phyloP scores from a whole-genome alignment of 495 filamentous ascomycete genomes.

The Amniculicola lignicola region DNA sequence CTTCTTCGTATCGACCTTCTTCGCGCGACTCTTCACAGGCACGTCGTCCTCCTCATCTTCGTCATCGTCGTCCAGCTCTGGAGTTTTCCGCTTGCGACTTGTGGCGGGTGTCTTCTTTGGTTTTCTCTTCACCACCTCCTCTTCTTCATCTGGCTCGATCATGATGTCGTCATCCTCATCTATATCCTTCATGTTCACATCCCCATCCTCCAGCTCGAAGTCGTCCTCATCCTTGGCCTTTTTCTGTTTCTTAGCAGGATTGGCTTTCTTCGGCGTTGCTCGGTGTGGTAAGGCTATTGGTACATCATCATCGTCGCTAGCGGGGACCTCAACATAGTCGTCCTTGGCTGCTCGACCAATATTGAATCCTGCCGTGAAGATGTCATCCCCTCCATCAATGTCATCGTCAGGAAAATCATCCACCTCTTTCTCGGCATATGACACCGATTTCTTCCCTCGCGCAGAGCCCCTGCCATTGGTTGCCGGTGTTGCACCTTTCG shows the following conservation, averaged over 20 bases:
- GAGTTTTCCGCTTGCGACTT: conserved; percentile 57
- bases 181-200: conserved; percentile 45
- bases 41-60: conserved; percentile 49
- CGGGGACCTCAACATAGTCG: conserved; percentile 38
- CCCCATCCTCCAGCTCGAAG: conserved; percentile 33
- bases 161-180: conserved; percentile 45
- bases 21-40: conserved; percentile 36
- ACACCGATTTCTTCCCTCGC: conserved; percentile 26
- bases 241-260: conserved; percentile 31
- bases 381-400: conserved; percentile 36
- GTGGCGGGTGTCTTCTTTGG: conserved; percentile 43
- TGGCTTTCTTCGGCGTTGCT: conserved; percentile 30
- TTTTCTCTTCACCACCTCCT: conserved; percentile 42
- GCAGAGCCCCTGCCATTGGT: conserved; percentile 30
- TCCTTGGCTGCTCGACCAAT: conserved; percentile 38
- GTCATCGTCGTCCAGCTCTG: conserved; percentile 45
- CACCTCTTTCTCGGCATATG: conserved; percentile 38
- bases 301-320: conserved; percentile 34
- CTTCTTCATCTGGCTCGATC: conserved; percentile 40
- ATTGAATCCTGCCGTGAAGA: conserved; percentile 38
- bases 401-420: conserved; percentile 44
- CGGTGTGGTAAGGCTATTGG: conserved; percentile 30
- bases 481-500: conserved; percentile 16
- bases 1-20: conserved; percentile 28
- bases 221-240: conserved; percentile 37